Evolutionary conservation across 306 rosid species (phyloP), one percentile per base, ranked within the genome.

Genomic region (Vicia faba): DNA sequence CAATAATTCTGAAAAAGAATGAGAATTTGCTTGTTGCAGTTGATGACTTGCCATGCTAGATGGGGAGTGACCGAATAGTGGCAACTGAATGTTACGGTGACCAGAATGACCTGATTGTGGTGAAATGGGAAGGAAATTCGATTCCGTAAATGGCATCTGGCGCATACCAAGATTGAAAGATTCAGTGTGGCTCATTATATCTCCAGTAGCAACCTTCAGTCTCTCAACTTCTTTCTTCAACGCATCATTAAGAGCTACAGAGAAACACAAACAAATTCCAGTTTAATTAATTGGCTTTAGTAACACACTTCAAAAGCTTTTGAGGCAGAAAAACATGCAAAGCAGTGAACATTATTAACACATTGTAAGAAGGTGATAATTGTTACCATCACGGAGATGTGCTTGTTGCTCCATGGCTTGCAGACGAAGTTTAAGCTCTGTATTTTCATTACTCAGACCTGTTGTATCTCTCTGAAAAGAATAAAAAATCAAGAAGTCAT

Each of bases 321-420:
- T 49, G 29, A 41, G 5, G 3, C 28, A 40, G 61, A 54, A 61
- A 31, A 43, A 41, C 20, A 45, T 23, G 51, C 6, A 25, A 51
- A 49, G 29, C 28, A 10, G 61, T 23, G 18, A 45, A 55, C 18
- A 28, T 14, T 73, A 62, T 45, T 14, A 33, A 6, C 48, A 18
- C 14, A 63, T 53, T 1, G 44, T 33, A 50, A 19, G 63, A 68
- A 74, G 28, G 79, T 45, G 11, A 66, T 19, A 23, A 61, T 45
- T 26, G 65, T 74, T 78, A 91, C 97, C 91, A 64, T 91, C 97
- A 1, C 96, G 91, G 77, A 88, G 81, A 71, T 93, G 99, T 54
- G 97, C 97, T 70, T 93, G 99, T 81, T 93, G 99, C 74, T 93
- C 99, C 99, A 93, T 89, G 57, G 90, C 96, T 71, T 93, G 99